phyloP scores from a whole-genome alignment of 140 eudicot species.

The Anethum foeniculum region DNA sequence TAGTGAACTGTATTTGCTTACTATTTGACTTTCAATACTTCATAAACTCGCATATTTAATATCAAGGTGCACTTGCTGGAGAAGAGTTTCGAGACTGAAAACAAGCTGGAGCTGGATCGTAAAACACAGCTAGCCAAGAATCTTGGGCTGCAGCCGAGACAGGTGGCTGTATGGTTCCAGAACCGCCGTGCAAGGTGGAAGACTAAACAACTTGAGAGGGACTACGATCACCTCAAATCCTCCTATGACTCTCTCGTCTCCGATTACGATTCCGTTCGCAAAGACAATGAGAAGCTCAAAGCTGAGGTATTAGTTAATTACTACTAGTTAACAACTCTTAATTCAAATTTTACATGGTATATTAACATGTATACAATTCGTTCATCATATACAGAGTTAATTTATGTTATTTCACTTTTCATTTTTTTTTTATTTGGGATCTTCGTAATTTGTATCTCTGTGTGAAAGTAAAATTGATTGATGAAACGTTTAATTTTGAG shows the following conservation, averaged over 20 bases:
- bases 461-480: neutral
- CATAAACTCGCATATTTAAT: neutral
- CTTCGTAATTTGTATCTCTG: neutral
- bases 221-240: conserved; percentile 68
- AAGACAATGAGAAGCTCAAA: conserved; percentile 74
- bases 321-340: neutral
- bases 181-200: conserved; percentile 98
- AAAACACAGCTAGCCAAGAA: conserved; percentile 78
- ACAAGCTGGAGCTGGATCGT: conserved; percentile 95
- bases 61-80: conserved; percentile 76
- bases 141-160: conserved; percentile 90
- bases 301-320: conserved; percentile 44
- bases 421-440: neutral
- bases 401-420: neutral
- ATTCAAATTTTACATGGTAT: too few relatives aligned
- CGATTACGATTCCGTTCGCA: conserved; percentile 51
- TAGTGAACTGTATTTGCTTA: conserved; percentile 9
- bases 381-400: neutral
- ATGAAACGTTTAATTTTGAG: neutral
- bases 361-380: too few relatives aligned
- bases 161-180: conserved; percentile 99
- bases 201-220: conserved; percentile 86
- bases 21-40: neutral
- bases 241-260: conserved; percentile 54
- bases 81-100: conserved; percentile 84